Percentiles rank a stretch among this genome's conserved stretches.
Evolutionary conservation across 805 yeast species (phyloP).

Genomic region (Monosporozyma servazzii): DNA sequence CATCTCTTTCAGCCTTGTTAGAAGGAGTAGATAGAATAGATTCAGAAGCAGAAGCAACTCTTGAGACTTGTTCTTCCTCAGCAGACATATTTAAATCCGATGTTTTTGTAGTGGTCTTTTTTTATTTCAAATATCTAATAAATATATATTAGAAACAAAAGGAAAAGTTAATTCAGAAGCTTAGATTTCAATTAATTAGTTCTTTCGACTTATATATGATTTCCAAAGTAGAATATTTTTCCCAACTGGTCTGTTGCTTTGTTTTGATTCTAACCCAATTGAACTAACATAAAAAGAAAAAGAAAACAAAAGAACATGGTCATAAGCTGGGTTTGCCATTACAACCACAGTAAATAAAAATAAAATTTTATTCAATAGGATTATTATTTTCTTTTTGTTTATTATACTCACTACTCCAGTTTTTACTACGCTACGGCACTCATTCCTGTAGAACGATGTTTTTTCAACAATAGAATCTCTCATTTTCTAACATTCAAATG

Average conservation of each 20-base stretch:
- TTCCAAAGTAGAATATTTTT: conserved; percentile 5
- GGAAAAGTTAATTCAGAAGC: neutral
- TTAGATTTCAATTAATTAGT: conserved; percentile 5
- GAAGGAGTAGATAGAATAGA: conserved; percentile 30
- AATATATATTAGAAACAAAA: too few relatives aligned
- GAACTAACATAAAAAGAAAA: neutral
- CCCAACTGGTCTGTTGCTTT: conserved; percentile 5
- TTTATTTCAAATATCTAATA: too few relatives aligned
- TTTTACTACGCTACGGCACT: neutral
- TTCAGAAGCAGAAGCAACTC: conserved; percentile 31
- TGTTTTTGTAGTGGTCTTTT: neutral
- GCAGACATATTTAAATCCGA: conserved; percentile 2
- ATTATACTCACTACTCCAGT: neutral
- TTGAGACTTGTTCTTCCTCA: conserved; percentile 5
- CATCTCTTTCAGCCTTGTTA: conserved; percentile 26
- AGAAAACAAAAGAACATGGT: neutral
- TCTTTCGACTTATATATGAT: conserved; percentile 2
- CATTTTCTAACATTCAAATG: neutral
- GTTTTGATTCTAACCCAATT: conserved; percentile 5
- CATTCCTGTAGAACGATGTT: too few relatives aligned
- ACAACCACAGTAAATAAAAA: neutral
- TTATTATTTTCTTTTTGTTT: neutral
- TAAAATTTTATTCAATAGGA: neutral
- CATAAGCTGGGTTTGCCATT: neutral
- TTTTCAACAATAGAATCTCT: neutral